phyloP scores from a whole-genome alignment of 768 basidiomycete species.

The Lentinus tigrinus region DNA sequence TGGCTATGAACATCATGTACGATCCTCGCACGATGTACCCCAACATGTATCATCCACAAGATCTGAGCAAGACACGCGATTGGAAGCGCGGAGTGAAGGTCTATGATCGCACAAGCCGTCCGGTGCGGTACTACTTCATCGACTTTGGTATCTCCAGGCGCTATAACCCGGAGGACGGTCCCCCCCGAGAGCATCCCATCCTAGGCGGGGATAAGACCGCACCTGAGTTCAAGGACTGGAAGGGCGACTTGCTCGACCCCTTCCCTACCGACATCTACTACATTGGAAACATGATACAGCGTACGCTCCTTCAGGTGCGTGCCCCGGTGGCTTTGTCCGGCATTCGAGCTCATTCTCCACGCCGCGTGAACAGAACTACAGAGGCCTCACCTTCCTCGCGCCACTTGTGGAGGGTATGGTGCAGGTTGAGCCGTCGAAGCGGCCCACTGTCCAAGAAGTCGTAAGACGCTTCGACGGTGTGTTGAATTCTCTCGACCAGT shows the following conservation, averaged over 20 bases:
- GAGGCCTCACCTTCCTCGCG: slow-evolving; percentile 23
- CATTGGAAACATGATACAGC: slow-evolving; percentile 15
- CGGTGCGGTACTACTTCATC: slow-evolving; percentile 26
- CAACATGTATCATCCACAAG: slow-evolving; percentile 15
- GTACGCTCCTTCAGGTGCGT: slow-evolving; percentile 4
- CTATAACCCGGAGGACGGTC: slow-evolving; percentile 26
- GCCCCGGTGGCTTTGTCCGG: too few relatives aligned
- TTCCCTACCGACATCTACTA: slow-evolving; percentile 25
- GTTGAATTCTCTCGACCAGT: neutral
- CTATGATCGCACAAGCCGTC: slow-evolving; percentile 22
- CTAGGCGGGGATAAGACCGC: slow-evolving; percentile 21
- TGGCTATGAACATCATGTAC: slow-evolving; percentile 10
- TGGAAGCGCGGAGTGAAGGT: neutral
- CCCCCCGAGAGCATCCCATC: slow-evolving; percentile 23
- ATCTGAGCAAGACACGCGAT: slow-evolving; percentile 25
- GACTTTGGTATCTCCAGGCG: slow-evolving; percentile 25
- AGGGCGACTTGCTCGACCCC: slow-evolving; percentile 15
- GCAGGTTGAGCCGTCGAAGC: slow-evolving; percentile 19
- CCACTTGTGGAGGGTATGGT: slow-evolving; percentile 26
- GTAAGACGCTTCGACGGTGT: slow-evolving; percentile 11
- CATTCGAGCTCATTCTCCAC: neutral
- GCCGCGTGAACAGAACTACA: neutral
- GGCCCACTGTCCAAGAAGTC: slow-evolving; percentile 24
- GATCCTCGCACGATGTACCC: slow-evolving; percentile 8
- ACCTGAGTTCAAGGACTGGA: slow-evolving; percentile 18